Percentiles rank a stretch among this genome's conserved stretches.
Conservation (phyloP, 306 rosid genomes). For the Prunus armeniaca region DNA sequence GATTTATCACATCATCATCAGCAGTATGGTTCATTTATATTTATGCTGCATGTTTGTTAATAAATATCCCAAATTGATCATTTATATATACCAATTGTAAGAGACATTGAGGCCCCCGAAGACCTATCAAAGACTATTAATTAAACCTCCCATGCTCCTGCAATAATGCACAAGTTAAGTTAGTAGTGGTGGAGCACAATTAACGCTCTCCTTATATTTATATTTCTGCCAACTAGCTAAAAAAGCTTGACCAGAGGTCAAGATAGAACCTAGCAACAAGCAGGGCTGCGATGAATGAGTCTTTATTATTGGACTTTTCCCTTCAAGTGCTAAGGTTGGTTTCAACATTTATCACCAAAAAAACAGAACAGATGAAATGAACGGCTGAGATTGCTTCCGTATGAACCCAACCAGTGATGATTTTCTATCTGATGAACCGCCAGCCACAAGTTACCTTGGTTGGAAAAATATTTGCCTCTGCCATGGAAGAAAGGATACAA, state of each 20-base stretch:
- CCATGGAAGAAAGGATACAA: background rate
- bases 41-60: too few relatives aligned
- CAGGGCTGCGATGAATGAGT: background rate
- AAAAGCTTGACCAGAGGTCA: background rate
- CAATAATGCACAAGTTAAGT: too few relatives aligned
- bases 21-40: too few relatives aligned
- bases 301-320: background rate
- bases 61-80: too few relatives aligned
- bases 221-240: background rate
- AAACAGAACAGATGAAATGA: background rate
- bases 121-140: too few relatives aligned
- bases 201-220: too few relatives aligned
- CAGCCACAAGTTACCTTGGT: background rate
- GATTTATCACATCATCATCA: too few relatives aligned
- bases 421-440: background rate
- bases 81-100: too few relatives aligned
- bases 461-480: background rate
- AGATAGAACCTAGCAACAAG: background rate
- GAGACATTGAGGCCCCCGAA: too few relatives aligned
- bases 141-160: too few relatives aligned
- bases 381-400: slow-evolving; percentile 1
- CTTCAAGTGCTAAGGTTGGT: background rate
- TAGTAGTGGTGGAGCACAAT: too few relatives aligned
- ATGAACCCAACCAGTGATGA: background rate
- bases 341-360: background rate